phyloP scores from a whole-genome alignment of 768 basidiomycete genomes.

The Boletus pseudo-olivaceus region DNA sequence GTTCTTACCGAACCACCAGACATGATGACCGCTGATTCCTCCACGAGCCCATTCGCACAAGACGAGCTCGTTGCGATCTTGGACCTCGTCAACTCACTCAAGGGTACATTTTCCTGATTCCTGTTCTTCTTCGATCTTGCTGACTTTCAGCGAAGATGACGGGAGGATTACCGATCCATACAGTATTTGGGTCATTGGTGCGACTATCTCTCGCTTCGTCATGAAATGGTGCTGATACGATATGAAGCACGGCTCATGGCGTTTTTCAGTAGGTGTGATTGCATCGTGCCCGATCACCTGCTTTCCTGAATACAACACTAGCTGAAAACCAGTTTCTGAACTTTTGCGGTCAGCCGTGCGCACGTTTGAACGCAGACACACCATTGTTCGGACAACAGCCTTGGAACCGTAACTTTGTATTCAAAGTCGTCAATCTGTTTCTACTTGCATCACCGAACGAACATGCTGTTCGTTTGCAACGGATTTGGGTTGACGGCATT shows the following conservation, averaged over 20 bases:
- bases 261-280: slow-evolving; percentile 7
- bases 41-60: slow-evolving; percentile 14
- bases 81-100: slow-evolving; percentile 13
- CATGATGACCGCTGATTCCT: slow-evolving; percentile 17
- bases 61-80: slow-evolving; percentile 13
- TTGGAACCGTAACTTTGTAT: slow-evolving; percentile 1
- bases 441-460: slow-evolving; percentile 3
- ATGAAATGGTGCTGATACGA: neutral
- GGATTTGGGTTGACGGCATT: slow-evolving; percentile 10
- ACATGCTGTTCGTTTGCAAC: slow-evolving; percentile 11
- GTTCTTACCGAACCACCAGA: neutral
- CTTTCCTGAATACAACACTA: neutral
- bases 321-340: slow-evolving; percentile 14
- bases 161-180: slow-evolving; percentile 1
- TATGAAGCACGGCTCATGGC: slow-evolving; percentile 9
- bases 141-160: neutral
- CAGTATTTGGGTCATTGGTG: slow-evolving; percentile 15
- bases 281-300: neutral
- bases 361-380: slow-evolving; percentile 12
- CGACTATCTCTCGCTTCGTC: neutral
- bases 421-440: neutral
- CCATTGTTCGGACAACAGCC: slow-evolving; percentile 6
- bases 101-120: neutral
- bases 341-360: slow-evolving; percentile 10
- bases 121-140: neutral